These are phyloP conservation scores for Cryptococcus hybrid DNA, from an alignment of 1,284 basidiomycete species.

Conservation along the genomic window DNA sequence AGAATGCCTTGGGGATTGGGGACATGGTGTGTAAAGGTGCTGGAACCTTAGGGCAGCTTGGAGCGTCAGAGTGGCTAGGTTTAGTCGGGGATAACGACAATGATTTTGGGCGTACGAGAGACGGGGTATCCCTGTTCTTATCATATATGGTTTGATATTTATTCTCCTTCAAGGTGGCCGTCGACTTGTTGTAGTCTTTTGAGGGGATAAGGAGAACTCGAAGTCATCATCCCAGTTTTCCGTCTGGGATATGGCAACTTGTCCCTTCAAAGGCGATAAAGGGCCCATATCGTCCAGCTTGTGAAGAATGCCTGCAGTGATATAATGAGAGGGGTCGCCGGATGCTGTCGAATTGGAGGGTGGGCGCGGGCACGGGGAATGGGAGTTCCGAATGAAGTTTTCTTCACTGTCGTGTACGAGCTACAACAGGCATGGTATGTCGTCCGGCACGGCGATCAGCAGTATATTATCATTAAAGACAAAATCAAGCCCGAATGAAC, in stretches of 20 bases:
- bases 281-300: no score
- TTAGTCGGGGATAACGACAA: not conserved
- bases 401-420: no score
- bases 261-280: no score
- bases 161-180: no score
- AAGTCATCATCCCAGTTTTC: slow-evolving; percentile 52
- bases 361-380: not conserved
- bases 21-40: slow-evolving; percentile 7
- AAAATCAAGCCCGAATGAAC: no score
- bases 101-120: not conserved
- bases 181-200: slow-evolving; percentile 16
- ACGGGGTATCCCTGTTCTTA: not conserved
- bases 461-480: no score
- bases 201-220: slow-evolving; percentile 34
- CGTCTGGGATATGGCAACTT: slow-evolving; percentile 4
- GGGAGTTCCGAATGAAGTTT: not conserved
- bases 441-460: no score
- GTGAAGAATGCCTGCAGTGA: slow-evolving; percentile 2
- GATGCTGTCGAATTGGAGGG: not conserved
- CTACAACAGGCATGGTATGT: no score
- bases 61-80: not conserved
- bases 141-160: slow-evolving; percentile 4
- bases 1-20: slow-evolving; percentile 12
- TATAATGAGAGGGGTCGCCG: not conserved
- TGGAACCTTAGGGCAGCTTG: slow-evolving; percentile 6